Evolutionary conservation across 2,329 filamentous ascomycete species (phyloP).

Genomic region (Hymenoscyphus fructigenus): DNA sequence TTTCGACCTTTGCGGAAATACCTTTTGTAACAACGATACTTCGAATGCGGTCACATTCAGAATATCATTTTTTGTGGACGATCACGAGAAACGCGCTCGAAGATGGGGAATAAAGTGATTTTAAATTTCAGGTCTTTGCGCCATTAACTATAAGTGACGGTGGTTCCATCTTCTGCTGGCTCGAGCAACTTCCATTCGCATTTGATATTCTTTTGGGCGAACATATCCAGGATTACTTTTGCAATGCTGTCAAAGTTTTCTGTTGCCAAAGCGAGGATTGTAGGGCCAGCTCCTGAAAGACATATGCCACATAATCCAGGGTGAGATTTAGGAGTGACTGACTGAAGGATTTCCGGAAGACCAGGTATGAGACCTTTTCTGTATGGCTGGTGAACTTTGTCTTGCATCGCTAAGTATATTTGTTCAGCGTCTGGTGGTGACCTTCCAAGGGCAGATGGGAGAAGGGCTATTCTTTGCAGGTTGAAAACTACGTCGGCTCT

Average conservation of each 20-base stretch:
- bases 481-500: slow-evolving; percentile 88
- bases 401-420: slow-evolving; percentile 98
- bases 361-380: slow-evolving; percentile 89
- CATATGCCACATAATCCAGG: slow-evolving; percentile 91
- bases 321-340: slow-evolving; percentile 84
- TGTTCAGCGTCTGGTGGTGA: slow-evolving; percentile 88
- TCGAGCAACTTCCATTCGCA: slow-evolving; percentile 88
- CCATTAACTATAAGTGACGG: slow-evolving; percentile 32
- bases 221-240: slow-evolving; percentile 70
- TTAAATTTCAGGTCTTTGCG: neutral
- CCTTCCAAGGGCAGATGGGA: slow-evolving; percentile 85
- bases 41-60: neutral
- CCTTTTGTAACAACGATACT: slow-evolving; percentile 6
- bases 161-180: slow-evolving; percentile 68
- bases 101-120: neutral
- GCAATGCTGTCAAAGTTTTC: slow-evolving; percentile 88
- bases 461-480: slow-evolving; percentile 85
- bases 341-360: slow-evolving; percentile 84
- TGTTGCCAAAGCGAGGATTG: slow-evolving; percentile 89
- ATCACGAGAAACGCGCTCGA: neutral
- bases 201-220: slow-evolving; percentile 69
- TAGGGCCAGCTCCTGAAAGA: slow-evolving; percentile 90
- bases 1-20: neutral
- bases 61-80: neutral
- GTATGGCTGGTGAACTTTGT: slow-evolving; percentile 97